Conservation (phyloP, 2,329 filamentous ascomycete species). For the Chaetoscypha palmicola region DNA sequence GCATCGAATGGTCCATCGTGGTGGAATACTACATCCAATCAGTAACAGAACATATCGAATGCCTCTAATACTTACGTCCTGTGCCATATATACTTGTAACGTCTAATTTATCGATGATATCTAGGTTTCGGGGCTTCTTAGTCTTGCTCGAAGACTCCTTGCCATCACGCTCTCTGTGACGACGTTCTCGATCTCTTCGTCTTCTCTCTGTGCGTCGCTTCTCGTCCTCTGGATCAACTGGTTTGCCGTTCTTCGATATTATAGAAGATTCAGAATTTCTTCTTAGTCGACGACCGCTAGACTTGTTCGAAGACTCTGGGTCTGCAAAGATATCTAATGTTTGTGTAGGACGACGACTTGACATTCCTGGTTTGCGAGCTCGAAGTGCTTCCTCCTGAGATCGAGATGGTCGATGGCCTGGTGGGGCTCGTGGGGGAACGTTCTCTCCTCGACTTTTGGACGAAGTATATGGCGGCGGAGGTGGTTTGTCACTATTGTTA, state of each 20-base stretch:
- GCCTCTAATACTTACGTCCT: slow-evolving; percentile 58
- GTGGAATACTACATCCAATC: slow-evolving; percentile 68
- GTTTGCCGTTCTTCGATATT: slow-evolving; percentile 48
- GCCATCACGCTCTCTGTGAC: slow-evolving; percentile 29
- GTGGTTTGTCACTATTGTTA: slow-evolving; percentile 40
- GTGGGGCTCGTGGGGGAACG: slow-evolving; percentile 34
- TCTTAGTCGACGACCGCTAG: slow-evolving; percentile 47
- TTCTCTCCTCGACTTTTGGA: slow-evolving; percentile 38
- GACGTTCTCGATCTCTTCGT: slow-evolving; percentile 46
- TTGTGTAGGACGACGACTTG: slow-evolving; percentile 24
- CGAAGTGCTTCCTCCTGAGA: slow-evolving; percentile 60
- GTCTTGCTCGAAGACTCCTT: slow-evolving; percentile 33
- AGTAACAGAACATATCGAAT: background rate
- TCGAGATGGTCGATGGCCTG: slow-evolving; percentile 51
- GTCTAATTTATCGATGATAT: slow-evolving; percentile 94
- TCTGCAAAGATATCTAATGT: slow-evolving; percentile 31
- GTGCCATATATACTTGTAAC: slow-evolving; percentile 93
- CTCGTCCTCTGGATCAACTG: slow-evolving; percentile 50
- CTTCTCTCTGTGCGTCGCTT: slow-evolving; percentile 51
- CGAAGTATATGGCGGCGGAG: slow-evolving; percentile 29
- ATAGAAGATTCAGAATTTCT: slow-evolving; percentile 78
- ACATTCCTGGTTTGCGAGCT: slow-evolving; percentile 39
- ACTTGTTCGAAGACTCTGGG: slow-evolving; percentile 31
- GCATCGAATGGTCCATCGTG: slow-evolving; percentile 97
- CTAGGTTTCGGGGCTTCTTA: slow-evolving; percentile 45